A percentile compares a stretch with the other conserved stretches of the same genome.
Evolutionary conservation across 2,329 filamentous ascomycete species (phyloP).

Genomic region (Ophiosphaerella korrae): DNA sequence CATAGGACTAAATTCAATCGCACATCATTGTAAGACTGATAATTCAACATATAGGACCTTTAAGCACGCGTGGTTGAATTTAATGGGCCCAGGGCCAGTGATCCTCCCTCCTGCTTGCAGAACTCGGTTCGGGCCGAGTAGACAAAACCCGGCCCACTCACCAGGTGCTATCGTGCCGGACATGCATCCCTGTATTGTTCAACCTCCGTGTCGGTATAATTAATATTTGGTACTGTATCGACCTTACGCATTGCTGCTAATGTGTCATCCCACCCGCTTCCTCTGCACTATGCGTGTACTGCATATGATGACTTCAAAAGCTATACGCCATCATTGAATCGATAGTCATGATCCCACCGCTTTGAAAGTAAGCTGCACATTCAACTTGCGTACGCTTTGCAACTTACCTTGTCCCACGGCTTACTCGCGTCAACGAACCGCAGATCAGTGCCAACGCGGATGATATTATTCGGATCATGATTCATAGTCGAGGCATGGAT

Average conservation of each 20-base stretch:
- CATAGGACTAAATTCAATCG: not conserved
- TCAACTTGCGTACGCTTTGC: not conserved
- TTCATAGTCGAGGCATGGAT: slow-evolving; percentile 65
- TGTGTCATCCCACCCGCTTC: not conserved
- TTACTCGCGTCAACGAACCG: slow-evolving; percentile 60
- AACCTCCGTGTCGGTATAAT: not conserved
- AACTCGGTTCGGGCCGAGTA: slow-evolving; percentile 1
- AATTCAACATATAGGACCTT: too few relatives aligned
- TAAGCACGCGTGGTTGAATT: not conserved
- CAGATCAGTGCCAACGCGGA: slow-evolving; percentile 62
- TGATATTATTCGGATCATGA: slow-evolving; percentile 56
- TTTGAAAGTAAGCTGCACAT: slow-evolving; percentile 8
- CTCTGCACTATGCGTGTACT: not conserved
- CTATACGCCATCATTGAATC: slow-evolving; percentile 36
- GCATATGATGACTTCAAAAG: not conserved
- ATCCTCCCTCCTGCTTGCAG: not conserved
- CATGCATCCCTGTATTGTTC: too few relatives aligned
- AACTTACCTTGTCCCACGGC: slow-evolving; percentile 56
- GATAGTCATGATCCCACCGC: slow-evolving; percentile 42
- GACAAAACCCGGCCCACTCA: too few relatives aligned
- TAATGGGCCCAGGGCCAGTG: not conserved
- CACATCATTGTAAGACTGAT: not conserved
- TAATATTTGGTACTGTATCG: not conserved
- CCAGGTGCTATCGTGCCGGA: too few relatives aligned
- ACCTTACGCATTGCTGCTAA: not conserved